phyloP scores from a whole-genome alignment of 1,284 basidiomycete species.

The Fomes fomentarius region DNA sequence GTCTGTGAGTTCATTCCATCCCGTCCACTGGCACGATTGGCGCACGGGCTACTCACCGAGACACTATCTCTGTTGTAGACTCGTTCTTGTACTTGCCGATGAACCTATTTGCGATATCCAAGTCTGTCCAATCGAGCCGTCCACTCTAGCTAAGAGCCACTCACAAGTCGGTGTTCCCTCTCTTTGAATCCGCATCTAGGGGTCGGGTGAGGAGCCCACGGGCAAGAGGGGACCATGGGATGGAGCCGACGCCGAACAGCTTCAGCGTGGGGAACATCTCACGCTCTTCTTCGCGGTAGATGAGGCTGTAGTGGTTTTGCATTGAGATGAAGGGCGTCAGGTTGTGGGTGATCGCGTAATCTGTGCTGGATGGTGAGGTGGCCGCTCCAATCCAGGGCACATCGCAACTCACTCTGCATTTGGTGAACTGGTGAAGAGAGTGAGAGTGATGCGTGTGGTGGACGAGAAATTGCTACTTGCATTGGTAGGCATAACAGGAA shows the following conservation, averaged over 20 bases:
- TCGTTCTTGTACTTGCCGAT: neutral
- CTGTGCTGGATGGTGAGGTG: too few relatives aligned
- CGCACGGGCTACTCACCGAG: neutral
- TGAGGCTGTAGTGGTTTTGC: constrained; percentile 39
- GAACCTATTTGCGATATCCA: neutral
- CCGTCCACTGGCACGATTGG: too few relatives aligned
- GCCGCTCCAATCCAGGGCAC: too few relatives aligned
- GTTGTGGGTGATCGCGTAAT: constrained; percentile 34
- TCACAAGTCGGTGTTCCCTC: constrained; percentile 31
- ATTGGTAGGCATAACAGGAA: constrained; percentile 40
- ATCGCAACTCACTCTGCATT: constrained; percentile 51
- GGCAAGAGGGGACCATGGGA: constrained; percentile 44
- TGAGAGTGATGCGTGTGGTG: neutral
- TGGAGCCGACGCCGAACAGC: constrained; percentile 39
- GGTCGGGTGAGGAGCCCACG: constrained; percentile 42
- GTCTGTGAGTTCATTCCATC: too few relatives aligned
- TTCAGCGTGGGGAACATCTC: constrained; percentile 35
- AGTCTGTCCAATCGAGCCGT: constrained; percentile 29
- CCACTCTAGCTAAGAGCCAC: constrained; percentile 14
- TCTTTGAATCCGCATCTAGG: constrained; percentile 27
- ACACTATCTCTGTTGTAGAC: neutral
- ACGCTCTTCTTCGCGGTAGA: constrained; percentile 42
- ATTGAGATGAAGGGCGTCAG: constrained; percentile 43
- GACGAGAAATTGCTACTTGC: constrained; percentile 29
- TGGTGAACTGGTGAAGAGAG: constrained; percentile 39